These are phyloP conservation scores for Fusarium decemcellulare DNA, from an alignment of 2,329 filamentous ascomycete genomes.

Conservation along the genomic window DNA sequence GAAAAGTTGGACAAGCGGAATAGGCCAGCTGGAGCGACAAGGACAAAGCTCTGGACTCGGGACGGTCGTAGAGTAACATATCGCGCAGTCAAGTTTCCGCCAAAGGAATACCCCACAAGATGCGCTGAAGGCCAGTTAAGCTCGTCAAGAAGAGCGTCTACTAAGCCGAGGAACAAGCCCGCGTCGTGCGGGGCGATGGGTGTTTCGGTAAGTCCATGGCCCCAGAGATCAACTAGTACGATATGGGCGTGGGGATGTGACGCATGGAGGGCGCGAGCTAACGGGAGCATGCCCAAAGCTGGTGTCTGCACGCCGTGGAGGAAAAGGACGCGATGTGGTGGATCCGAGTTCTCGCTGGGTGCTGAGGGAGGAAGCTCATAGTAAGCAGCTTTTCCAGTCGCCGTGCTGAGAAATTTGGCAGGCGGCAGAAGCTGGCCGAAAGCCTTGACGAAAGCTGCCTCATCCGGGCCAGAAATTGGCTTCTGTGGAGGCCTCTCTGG, in stretches of 20 bases:
- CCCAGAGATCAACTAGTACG: constrained; percentile 65
- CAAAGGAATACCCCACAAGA: constrained; percentile 66
- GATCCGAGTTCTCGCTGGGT: accelerated
- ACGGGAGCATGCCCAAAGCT: constrained; percentile 61
- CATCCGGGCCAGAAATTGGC: constrained; percentile 53
- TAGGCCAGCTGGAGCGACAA: constrained; percentile 65
- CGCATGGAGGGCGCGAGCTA: constrained; percentile 53
- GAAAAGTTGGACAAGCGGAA: constrained; percentile 48
- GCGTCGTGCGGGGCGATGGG: constrained; percentile 58
- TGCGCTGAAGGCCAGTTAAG: constrained; percentile 60
- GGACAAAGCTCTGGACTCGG: constrained; percentile 50
- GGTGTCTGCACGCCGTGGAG: constrained; percentile 67
- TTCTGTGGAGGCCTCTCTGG: accelerated
- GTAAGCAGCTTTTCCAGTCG: constrained; percentile 56
- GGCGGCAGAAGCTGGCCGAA: constrained; percentile 58
- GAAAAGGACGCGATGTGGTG: constrained; percentile 55
- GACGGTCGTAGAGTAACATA: constrained; percentile 53
- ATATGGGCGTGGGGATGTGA: constrained; percentile 55
- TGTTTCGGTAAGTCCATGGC: constrained; percentile 66
- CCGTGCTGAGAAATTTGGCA: constrained; percentile 51
- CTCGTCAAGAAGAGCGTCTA: constrained; percentile 56
- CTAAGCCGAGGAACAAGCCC: constrained; percentile 57
- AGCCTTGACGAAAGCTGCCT: constrained; percentile 51
- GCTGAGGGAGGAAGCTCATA: constrained; percentile 50
- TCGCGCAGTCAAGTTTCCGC: constrained; percentile 55